Evolutionary conservation across 2,329 filamentous ascomycete species (phyloP).

Genomic region (Alternaria sp.): DNA sequence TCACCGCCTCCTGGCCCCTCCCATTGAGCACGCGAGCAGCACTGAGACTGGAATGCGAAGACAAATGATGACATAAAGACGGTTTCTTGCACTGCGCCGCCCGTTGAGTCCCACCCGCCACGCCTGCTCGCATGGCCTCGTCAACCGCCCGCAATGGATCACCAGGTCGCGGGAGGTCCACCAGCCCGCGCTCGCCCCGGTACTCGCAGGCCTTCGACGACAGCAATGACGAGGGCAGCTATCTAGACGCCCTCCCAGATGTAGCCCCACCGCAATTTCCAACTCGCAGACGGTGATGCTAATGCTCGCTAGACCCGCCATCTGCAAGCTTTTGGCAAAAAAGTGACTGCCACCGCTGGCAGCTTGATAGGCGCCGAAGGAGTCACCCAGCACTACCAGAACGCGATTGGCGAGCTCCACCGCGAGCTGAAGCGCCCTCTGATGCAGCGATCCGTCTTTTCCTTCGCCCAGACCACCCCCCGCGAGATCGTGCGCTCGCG

Average conservation of each 20-base stretch:
- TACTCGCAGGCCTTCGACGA: slow-evolving; percentile 35
- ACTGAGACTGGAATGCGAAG: background rate
- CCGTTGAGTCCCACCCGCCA: slow-evolving; percentile 9
- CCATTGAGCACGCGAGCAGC: slow-evolving; percentile 6
- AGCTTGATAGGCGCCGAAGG: slow-evolving; percentile 76
- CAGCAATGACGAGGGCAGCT: slow-evolving; percentile 42
- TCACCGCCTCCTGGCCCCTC: slow-evolving; percentile 4
- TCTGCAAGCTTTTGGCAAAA: slow-evolving; percentile 90
- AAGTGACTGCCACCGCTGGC: slow-evolving; percentile 91
- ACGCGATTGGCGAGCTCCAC: slow-evolving; percentile 87
- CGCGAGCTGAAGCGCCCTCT: slow-evolving; percentile 85
- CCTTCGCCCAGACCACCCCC: slow-evolving; percentile 89
- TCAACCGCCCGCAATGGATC: slow-evolving; percentile 41
- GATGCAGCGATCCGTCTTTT: slow-evolving; percentile 89
- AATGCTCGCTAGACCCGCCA: slow-evolving; percentile 73
- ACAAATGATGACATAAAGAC: slow-evolving; percentile 20
- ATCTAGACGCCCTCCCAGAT: slow-evolving; percentile 46
- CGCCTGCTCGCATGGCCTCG: slow-evolving; percentile 40
- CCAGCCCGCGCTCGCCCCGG: slow-evolving; percentile 20
- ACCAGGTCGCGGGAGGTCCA: slow-evolving; percentile 40
- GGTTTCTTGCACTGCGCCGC: background rate
- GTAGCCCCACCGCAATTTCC: slow-evolving; percentile 25
- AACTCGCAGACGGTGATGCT: slow-evolving; percentile 21
- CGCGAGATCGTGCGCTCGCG: slow-evolving; percentile 92
- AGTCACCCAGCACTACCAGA: slow-evolving; percentile 76